These are phyloP conservation scores for Colletotrichum sp. DNA, from an alignment of 2,329 filamentous ascomycete genomes.

Conservation along the genomic window DNA sequence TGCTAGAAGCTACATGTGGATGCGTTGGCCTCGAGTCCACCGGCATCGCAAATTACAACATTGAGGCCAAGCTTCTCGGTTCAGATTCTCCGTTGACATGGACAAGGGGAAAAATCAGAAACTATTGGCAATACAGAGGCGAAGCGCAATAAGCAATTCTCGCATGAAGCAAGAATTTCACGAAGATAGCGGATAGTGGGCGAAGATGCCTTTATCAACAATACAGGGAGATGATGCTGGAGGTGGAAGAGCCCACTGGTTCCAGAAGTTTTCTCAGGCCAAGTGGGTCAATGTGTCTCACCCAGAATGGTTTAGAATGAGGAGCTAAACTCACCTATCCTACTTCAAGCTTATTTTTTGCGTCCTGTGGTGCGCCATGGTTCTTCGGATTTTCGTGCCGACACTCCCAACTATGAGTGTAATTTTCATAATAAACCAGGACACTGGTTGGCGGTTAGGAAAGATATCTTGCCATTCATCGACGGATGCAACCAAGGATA, in stretches of 20 bases:
- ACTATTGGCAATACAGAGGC: background rate
- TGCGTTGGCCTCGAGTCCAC: background rate
- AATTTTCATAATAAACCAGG: background rate
- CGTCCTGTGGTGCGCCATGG: background rate
- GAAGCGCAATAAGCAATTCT: background rate
- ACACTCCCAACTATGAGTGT: background rate
- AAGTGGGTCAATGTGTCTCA: slow-evolving; percentile 4
- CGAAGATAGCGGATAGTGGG: background rate
- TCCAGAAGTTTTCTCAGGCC: background rate
- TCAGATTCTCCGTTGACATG: background rate
- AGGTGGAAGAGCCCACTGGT: background rate
- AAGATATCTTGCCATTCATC: background rate
- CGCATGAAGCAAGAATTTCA: background rate
- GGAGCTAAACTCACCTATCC: background rate
- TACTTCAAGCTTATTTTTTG: slow-evolving; percentile 6
- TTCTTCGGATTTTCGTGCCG: background rate
- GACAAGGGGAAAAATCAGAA: background rate
- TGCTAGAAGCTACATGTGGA: background rate
- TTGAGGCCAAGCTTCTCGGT: background rate
- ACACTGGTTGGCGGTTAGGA: background rate
- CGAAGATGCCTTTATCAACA: background rate
- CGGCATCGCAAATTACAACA: background rate
- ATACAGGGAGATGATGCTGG: background rate
- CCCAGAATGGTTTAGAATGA: background rate
- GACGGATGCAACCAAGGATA: background rate